A percentile compares a stretch with the other conserved stretches of the same genome.
Conservation (phyloP, 257 asterid species). For the Solanum rostratum region DNA sequence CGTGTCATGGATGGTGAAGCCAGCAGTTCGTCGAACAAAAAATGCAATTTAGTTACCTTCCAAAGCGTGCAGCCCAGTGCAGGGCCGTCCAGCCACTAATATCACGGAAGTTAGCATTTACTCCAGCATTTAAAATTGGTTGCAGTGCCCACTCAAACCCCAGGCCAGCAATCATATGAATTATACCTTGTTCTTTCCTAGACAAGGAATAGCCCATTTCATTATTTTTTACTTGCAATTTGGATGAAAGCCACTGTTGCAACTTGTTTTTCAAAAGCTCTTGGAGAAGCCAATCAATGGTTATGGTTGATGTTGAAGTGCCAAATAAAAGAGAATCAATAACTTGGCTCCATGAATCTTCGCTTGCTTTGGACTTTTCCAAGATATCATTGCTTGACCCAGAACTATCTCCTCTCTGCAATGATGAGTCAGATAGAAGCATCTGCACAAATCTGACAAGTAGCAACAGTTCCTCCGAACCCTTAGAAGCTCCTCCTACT, state of each 20-base stretch:
- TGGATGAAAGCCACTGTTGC: slow-evolving; percentile 62
- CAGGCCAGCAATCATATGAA: slow-evolving; percentile 84
- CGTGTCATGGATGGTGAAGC: neutral
- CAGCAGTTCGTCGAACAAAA: neutral
- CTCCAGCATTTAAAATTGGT: slow-evolving; percentile 69
- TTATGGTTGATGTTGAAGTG: slow-evolving; percentile 37
- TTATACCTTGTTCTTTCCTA: slow-evolving; percentile 86
- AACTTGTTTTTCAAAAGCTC: slow-evolving; percentile 83
- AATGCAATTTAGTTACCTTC: slow-evolving; percentile 39
- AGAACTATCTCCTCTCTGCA: slow-evolving; percentile 24
- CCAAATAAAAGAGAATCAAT: slow-evolving; percentile 54
- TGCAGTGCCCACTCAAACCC: slow-evolving; percentile 97
- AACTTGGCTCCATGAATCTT: slow-evolving; percentile 60
- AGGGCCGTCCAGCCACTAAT: slow-evolving; percentile 93
- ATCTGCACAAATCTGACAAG: slow-evolving; percentile 72
- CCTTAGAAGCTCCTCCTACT: slow-evolving; percentile 32
- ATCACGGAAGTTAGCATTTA: slow-evolving; percentile 74
- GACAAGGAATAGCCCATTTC: slow-evolving; percentile 35
- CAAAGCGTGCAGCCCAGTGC: slow-evolving; percentile 99
- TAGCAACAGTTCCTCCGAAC: slow-evolving; percentile 59
- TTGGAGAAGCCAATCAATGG: slow-evolving; percentile 73
- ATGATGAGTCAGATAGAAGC: slow-evolving; percentile 44
- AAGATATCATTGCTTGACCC: slow-evolving; percentile 32
- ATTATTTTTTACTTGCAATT: slow-evolving; percentile 22
- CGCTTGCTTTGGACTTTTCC: slow-evolving; percentile 34